A percentile compares a stretch with the other conserved stretches of the same genome.
Conservation (phyloP, 2,329 filamentous ascomycete genomes). For the Tolypocladium album region DNA sequence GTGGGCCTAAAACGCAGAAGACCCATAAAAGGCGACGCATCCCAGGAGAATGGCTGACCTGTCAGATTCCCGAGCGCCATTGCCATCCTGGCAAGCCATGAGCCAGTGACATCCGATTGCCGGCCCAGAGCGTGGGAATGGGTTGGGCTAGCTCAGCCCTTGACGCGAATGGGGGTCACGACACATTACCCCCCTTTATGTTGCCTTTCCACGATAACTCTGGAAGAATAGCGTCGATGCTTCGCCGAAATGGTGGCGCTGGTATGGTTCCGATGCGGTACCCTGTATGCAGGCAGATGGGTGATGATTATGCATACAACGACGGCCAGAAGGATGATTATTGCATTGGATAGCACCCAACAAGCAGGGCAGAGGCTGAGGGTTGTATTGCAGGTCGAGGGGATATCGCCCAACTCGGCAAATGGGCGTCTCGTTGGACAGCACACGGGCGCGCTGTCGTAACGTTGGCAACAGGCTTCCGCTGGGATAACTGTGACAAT, state of each 20-base stretch:
- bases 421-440: background rate
- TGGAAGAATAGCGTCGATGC: background rate
- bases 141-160: background rate
- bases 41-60: conserved; percentile 10
- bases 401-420: background rate
- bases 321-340: background rate
- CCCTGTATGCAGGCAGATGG: background rate
- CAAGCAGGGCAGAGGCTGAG: background rate
- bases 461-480: background rate
- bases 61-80: conserved; percentile 12
- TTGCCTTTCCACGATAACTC: background rate
- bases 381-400: background rate
- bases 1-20: background rate
- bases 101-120: conserved; percentile 4
- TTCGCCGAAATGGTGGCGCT: background rate
- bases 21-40: conserved; percentile 5
- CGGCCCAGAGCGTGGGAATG: background rate
- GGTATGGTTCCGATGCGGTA: background rate
- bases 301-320: background rate
- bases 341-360: background rate
- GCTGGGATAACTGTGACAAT: background rate
- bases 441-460: background rate
- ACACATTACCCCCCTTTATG: background rate
- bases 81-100: conserved; percentile 7
- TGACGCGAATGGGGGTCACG: background rate